Percentiles rank a stretch among this genome's conserved stretches.
Conservation (phyloP, 306 rosid genomes). For the Dalbergia cochinchinensis region DNA sequence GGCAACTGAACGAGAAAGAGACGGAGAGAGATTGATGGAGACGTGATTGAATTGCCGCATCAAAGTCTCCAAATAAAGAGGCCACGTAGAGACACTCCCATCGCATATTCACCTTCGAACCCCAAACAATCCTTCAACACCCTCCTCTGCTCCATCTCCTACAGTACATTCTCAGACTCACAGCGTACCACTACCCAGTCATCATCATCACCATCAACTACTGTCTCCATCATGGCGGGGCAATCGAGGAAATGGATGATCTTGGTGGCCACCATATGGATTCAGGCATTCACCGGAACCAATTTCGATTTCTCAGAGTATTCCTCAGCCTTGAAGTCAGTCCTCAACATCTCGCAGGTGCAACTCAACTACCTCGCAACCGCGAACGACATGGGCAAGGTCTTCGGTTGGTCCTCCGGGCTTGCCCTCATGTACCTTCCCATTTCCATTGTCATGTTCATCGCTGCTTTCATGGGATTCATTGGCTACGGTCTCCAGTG, state of each 20-base stretch:
- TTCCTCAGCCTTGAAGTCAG: conserved; percentile 74
- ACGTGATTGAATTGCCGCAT: neutral
- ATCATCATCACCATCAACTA: too few relatives aligned
- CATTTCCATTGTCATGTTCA: conserved; percentile 66
- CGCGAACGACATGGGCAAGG: conserved; percentile 85
- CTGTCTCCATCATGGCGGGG: conserved; percentile 55
- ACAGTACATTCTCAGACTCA: neutral
- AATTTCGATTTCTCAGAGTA: conserved; percentile 91
- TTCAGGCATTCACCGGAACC: conserved; percentile 95
- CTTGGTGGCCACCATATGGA: conserved; percentile 85
- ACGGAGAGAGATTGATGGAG: neutral
- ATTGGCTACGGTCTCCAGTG: conserved; percentile 84
- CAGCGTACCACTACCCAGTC: neutral
- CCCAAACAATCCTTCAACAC: neutral
- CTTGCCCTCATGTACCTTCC: conserved; percentile 78
- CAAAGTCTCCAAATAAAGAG: conserved; percentile 2
- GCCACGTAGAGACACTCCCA: conserved; percentile 46
- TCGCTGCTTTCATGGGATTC: conserved; percentile 77
- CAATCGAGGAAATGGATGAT: conserved; percentile 94
- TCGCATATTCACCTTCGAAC: neutral
- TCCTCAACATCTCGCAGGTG: conserved; percentile 79
- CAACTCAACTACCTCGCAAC: conserved; percentile 86
- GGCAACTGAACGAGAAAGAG: neutral
- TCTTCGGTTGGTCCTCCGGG: conserved; percentile 94
- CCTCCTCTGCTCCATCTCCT: neutral